Evolutionary conservation across 495 filamentous ascomycete species (phyloP), one percentile per base, ranked within the genome.

Genomic region (Podospora bellae-mahoneyi): DNA sequence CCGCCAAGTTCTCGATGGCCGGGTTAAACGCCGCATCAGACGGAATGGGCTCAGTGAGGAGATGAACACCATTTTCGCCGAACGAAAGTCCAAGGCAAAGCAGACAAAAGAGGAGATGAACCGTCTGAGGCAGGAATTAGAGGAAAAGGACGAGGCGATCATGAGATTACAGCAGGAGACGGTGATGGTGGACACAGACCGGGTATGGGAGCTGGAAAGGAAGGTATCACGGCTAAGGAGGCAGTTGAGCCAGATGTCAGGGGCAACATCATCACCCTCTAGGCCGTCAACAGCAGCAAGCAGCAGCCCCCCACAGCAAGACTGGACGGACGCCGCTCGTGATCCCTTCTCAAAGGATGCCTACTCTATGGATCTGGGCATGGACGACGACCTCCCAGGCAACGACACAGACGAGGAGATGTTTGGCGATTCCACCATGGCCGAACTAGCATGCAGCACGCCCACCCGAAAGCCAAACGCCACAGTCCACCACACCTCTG

Each of bases 11-110:
- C 75, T 94, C 26, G 89, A 92, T 71, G 81, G 82, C 26, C 86
- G 92, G n/a, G 84, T 86, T n/a, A 87, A 89, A 74, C 86, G 91
- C 26, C 84, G 91, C 58, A 83, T 93, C 27, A 83, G 87, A 16
- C 86, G 91, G 23, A 88, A 88, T 68, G 87, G 90, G 30, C 76
- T 95, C 48, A 92, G 90, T 70, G 87, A 92, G 73, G 91, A 93
- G 75, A 85, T 91, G 68, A 93, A 91, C 76, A 78, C 76, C 20
- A 87, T 92, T 62, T 79, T 86, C 62, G 80, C 79, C 2, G 86
- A 90, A 66, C 86, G 86, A 73, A 82, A 81, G 55, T 76, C 79
- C 4, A 74, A 78, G 5, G 75, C 78, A 0, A 78, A 75, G 53
- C 72, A 77, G 9, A 74, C 74, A 15, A 77, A 75, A 58, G 74